Evolutionary conservation across 1,284 basidiomycete genomes (phyloP), one percentile per base, ranked within the genome.

Genomic region (Porodaedalea pini): DNA sequence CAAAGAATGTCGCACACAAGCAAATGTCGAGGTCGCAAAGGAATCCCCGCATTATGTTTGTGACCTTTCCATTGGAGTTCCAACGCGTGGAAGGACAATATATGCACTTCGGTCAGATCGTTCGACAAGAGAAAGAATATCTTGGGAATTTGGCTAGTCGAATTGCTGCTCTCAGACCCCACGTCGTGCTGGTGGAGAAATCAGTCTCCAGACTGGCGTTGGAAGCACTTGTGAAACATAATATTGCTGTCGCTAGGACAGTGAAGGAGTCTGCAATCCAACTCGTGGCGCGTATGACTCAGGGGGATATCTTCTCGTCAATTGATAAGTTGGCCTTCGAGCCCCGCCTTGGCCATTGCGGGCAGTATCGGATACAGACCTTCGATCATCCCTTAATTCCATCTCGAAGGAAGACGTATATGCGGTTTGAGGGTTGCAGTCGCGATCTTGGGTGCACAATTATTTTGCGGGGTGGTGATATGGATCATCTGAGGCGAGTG

Each of bases 1-100:
- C 94, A 19, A 98, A 99, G 78, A 98, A 99, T 65, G 89, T 98
- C 4, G 92, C 95, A 3, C 96, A 98, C 70, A 98, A 98, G 73
- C 83, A 83, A 63, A 92, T 92, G 90, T 75, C 83, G 25, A 77
- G 85, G 54, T 78, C 76, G 6, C 79, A 89, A 61, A 78, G 77
- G 34, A 87, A 90, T 64, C 94, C 97, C 2, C 86, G 95, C 11
- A 85, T 99, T 67, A 96, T 99, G 92, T 81, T 98, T 25, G 85
- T 98, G 59, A 93, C 94, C 1, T 98, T 99, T 66, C 94, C 95
- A 0, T 79, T 99, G 61, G 96, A 99, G 70, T 99, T 96, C 67
- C 89, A 93, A 66, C 87, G 95, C 19, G 85, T 94, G 4, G 94
- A 97, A 66, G 92, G 90, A 8, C 94, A 98, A 70, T 94, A 96